Conservation (phyloP, 345 rosid species). For the Salix brachista region DNA sequence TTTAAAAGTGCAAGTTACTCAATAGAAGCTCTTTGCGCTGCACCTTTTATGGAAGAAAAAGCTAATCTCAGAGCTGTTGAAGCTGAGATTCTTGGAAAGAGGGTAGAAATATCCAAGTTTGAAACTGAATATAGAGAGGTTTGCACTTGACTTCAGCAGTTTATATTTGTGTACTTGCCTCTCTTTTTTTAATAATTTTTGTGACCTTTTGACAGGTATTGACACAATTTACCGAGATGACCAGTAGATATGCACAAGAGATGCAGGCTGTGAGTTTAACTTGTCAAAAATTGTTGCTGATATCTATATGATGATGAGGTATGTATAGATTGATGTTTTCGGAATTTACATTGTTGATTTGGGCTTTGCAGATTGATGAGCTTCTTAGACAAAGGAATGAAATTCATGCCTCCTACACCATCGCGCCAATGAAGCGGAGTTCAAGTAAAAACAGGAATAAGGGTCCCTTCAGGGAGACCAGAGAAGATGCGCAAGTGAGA, state of each 20-base stretch:
- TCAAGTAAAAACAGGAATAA: slow-evolving; percentile 55
- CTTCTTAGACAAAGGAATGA: slow-evolving; percentile 78
- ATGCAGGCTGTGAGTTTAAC: slow-evolving; percentile 75
- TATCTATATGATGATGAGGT: neutral
- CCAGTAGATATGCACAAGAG: slow-evolving; percentile 81
- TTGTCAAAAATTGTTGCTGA: neutral
- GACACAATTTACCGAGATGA: slow-evolving; percentile 86
- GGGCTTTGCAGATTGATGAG: slow-evolving; percentile 67
- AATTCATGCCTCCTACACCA: slow-evolving; percentile 78
- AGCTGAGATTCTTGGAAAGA: slow-evolving; percentile 75
- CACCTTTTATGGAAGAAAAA: slow-evolving; percentile 67
- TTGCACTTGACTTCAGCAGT: slow-evolving; percentile 1
- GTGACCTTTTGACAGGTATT: slow-evolving; percentile 49
- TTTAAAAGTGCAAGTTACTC: slow-evolving; percentile 86
- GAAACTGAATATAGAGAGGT: slow-evolving; percentile 97
- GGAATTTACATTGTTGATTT: neutral
- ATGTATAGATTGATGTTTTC: slow-evolving; percentile 3
- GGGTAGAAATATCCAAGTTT: slow-evolving; percentile 79
- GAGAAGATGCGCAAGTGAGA: slow-evolving; percentile 54
- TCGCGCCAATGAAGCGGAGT: slow-evolving; percentile 57
- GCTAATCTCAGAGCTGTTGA: slow-evolving; percentile 81
- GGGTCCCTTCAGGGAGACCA: slow-evolving; percentile 53
- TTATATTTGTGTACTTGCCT: neutral
- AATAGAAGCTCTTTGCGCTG: slow-evolving; percentile 82
- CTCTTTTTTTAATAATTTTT: slow-evolving; percentile 8